Base-by-base conservation (phyloP, 2,329 filamentous ascomycete species). In the Hypoxylon sp. region DNA sequence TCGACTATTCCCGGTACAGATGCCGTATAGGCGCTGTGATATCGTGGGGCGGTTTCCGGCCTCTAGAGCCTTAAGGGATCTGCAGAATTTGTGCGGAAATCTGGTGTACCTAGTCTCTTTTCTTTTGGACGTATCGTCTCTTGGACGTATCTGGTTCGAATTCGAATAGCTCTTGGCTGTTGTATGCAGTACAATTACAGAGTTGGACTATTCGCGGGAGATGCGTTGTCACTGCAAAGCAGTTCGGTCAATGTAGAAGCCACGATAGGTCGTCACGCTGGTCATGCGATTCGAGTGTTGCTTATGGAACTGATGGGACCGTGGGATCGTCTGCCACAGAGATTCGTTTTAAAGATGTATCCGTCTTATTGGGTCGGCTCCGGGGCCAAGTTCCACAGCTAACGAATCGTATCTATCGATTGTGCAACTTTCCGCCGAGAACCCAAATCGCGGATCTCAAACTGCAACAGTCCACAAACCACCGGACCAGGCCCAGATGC, bases 211-310 rank as follows among this genome's bases (percentile, higher is more conserved):
- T 59, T 47, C 58, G 41, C 52, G 51, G 63, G 68, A 62, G 70
- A 73, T 74, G 72, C 56, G 71, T 70, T 74, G 72, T 71, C 69
- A 70, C 68, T 72, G 68, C 67, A 68, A 60, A 59, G 52, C 50
- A 59, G 55, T 67, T 67, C 69, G 64, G 65, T 66, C 65, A 65
- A 59, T 37, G 41, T 32, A 34, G 57, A 68, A 52, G 24, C 37
- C 55, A 56, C 56, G 62, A 68, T 68, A 66, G 65, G 65, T 53
- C 24, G 62, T 44, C 20, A 50, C 24, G 43, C 17, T 48, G 65
- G 56, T 68, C 65, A 68, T 61, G 62, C 62, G 65, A 66, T 68
- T 66, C 49, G 59, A 63, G 48, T n/a, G 56, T 17, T 58, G 59
- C 50, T 68, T 58, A 65, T 68, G 65, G 24, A 7, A 26, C 24